Evolutionary conservation across 495 filamentous ascomycete genomes (phyloP).

Genomic region (Penicillium turbatum): DNA sequence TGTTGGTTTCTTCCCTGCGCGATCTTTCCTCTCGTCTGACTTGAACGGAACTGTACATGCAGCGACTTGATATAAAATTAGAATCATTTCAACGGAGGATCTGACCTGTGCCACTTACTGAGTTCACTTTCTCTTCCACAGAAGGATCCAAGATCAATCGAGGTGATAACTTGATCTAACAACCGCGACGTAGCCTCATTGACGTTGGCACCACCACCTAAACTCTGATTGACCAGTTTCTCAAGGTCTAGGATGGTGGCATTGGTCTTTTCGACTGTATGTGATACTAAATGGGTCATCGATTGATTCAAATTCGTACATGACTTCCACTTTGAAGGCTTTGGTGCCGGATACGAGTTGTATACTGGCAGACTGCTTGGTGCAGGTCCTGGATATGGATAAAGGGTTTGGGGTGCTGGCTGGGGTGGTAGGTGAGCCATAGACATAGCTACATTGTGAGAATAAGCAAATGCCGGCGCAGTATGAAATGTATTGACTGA

Average conservation of each 20-base stretch:
- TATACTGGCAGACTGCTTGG: not conserved
- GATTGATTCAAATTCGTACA: slow-evolving; percentile 13
- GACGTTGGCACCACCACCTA: slow-evolving; percentile 24
- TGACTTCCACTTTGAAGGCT: slow-evolving; percentile 15
- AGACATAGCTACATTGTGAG: not conserved
- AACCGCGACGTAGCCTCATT: slow-evolving; percentile 42
- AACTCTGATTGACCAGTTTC: slow-evolving; percentile 10
- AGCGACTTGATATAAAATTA: slow-evolving; percentile 20
- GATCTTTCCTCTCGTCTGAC: slow-evolving; percentile 14
- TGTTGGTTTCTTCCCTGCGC: slow-evolving; percentile 7
- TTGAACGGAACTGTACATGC: slow-evolving; percentile 19
- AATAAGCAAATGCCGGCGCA: not conserved
- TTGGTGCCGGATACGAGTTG: not conserved
- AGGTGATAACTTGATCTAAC: slow-evolving; percentile 59
- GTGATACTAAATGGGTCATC: slow-evolving; percentile 12
- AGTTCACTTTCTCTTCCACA: slow-evolving; percentile 60
- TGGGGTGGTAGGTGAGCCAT: slow-evolving; percentile 1
- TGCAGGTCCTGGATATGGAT: not conserved
- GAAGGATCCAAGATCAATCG: slow-evolving; percentile 65
- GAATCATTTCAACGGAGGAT: not conserved
- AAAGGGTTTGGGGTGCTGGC: not conserved
- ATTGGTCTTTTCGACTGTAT: slow-evolving; percentile 17
- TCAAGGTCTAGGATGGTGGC: slow-evolving; percentile 20
- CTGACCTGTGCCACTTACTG: slow-evolving; percentile 22
- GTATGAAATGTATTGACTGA: slow-evolving; percentile 1